Conservation (phyloP, 139 green algal species). For the Coccomyxa sp. region DNA sequence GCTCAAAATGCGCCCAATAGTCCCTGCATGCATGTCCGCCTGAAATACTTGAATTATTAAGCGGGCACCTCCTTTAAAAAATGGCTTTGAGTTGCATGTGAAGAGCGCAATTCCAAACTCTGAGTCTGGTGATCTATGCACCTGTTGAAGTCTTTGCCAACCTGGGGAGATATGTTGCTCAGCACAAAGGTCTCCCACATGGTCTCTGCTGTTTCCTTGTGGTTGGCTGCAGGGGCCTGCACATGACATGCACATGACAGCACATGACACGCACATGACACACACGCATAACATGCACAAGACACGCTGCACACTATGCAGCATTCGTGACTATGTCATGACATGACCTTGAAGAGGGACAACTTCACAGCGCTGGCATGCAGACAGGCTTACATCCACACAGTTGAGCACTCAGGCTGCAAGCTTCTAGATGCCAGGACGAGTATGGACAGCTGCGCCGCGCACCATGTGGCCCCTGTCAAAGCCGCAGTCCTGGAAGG, state of each 20-base stretch:
- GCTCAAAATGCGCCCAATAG: slow-evolving; percentile 95
- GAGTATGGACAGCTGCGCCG: too few species aligned
- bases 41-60: background rate
- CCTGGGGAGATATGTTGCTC: slow-evolving; percentile 65
- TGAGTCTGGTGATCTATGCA: background rate
- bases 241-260: background rate
- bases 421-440: too few species aligned
- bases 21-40: slow-evolving; percentile 39
- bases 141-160: slow-evolving; percentile 86
- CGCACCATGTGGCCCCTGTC: slow-evolving; percentile 86
- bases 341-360: too few species aligned
- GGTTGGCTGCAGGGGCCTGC: slow-evolving; percentile 76
- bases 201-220: slow-evolving; percentile 67
- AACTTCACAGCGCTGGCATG: too few species aligned
- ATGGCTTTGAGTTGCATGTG: background rate
- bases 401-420: too few species aligned
- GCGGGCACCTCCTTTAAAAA: background rate
- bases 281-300: too few species aligned
- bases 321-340: too few species aligned
- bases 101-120: background rate
- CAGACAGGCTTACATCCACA: too few species aligned
- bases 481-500: slow-evolving; percentile 77
- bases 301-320: too few species aligned
- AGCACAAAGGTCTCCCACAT: slow-evolving; percentile 89
- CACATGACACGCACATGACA: background rate